phyloP scores from a whole-genome alignment of 352 stramenopile genomes.

The Pythium brachiatum region DNA sequence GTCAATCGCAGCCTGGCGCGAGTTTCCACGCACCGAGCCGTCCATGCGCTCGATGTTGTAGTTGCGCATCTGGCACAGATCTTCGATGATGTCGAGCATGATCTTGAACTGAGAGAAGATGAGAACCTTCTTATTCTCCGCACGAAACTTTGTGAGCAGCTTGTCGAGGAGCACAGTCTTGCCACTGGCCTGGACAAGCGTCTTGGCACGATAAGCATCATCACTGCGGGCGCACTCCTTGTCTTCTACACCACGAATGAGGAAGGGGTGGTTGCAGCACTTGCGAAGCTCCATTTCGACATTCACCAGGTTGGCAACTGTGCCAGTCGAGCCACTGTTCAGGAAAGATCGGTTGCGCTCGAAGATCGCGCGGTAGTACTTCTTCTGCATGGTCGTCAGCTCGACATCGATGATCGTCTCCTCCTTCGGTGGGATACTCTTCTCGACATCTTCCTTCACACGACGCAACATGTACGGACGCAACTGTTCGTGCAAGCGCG shows the following conservation, averaged over 20 bases:
- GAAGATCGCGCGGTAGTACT: constrained; percentile 97
- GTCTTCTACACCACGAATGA: constrained; percentile 97
- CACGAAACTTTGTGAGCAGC: constrained; percentile 95
- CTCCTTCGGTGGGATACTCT: constrained; percentile 98
- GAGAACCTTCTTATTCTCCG: constrained; percentile 98
- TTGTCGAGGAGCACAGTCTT: constrained; percentile 99
- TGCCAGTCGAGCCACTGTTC: constrained; percentile 85
- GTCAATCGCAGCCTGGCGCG: constrained; percentile 98
- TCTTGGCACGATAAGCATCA: constrained; percentile 64
- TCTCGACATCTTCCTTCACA: constrained; percentile 99
- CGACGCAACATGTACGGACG: constrained; percentile 98
- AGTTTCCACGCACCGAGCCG: constrained; percentile 94
- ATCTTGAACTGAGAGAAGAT: constrained; percentile 99
- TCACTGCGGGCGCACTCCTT: constrained; percentile 90
- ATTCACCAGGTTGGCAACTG: constrained; percentile 97
- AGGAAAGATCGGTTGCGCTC: constrained; percentile 96
- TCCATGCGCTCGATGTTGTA: constrained; percentile 96
- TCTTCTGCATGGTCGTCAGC: constrained; percentile 99
- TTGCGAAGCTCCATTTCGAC: constrained; percentile 99
- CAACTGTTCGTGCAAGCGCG: constrained; percentile 95
- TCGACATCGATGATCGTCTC: constrained; percentile 99
- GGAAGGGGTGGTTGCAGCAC: constrained; percentile 99
- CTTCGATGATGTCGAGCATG: constrained; percentile 97
- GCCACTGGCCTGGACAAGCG: constrained; percentile 85
- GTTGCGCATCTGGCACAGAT: constrained; percentile 76